A percentile compares a stretch with the other conserved stretches of the same genome.
Conservation (phyloP, 495 filamentous ascomycete species). For the Aspergillus funiculosus region DNA sequence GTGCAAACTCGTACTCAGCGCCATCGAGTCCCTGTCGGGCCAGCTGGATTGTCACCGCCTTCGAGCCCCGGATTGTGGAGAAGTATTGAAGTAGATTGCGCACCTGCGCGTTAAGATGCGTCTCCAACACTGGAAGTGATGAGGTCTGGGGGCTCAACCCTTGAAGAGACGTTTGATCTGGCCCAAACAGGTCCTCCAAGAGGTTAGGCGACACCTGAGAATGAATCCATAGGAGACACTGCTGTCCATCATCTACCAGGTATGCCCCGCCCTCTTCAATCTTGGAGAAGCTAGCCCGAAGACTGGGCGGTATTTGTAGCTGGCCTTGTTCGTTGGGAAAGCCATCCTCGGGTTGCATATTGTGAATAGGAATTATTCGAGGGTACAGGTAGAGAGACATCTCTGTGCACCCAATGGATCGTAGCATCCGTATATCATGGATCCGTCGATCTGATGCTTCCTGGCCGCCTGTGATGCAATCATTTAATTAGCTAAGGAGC, state of each 20-base stretch:
- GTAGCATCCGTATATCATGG: constrained; percentile 86
- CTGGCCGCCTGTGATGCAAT: constrained; percentile 51
- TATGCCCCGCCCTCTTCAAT: constrained; percentile 97
- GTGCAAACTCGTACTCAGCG: constrained; percentile 93
- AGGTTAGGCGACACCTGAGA: constrained; percentile 69
- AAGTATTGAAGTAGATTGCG: constrained; percentile 89
- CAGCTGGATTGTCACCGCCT: constrained; percentile 82
- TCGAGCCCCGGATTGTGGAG: constrained; percentile 71
- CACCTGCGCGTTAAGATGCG: constrained; percentile 91
- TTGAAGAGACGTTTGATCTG: constrained; percentile 63
- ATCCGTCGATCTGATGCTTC: constrained; percentile 89
- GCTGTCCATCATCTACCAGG: constrained; percentile 93
- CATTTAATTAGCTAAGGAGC: constrained; percentile 2
- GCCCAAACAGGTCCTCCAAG: constrained; percentile 84
- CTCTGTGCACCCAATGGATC: constrained; percentile 77
- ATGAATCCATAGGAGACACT: constrained; percentile 87
- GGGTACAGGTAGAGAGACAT: constrained; percentile 93
- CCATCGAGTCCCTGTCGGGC: constrained; percentile 92
- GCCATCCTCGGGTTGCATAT: constrained; percentile 66
- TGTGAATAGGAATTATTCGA: constrained; percentile 86
- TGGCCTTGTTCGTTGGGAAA: constrained; percentile 88
- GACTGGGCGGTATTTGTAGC: constrained; percentile 58
- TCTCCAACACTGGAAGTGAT: constrained; percentile 68
- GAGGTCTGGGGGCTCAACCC: constrained; percentile 72
- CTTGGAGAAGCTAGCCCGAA: constrained; percentile 82